Evolutionary conservation across 352 stramenopile species (phyloP).

Genomic region (Phytophthora lateralis): DNA sequence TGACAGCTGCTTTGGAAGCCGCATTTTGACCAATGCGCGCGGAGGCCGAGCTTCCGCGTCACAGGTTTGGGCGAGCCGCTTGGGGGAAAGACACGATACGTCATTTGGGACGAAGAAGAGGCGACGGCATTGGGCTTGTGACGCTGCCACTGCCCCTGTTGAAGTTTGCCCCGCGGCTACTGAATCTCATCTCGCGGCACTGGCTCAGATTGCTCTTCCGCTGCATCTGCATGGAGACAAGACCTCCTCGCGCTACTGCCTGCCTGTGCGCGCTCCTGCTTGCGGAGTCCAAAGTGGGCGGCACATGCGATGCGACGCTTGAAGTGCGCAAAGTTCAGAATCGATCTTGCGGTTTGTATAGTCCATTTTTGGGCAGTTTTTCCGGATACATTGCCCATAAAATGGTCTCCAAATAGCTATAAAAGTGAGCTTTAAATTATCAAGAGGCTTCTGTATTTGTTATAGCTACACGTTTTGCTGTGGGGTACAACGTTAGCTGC

Average conservation of each 20-base stretch:
- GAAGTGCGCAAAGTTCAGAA: conserved; percentile 22
- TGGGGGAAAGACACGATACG: conserved; percentile 24
- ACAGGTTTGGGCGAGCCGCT: conserved; percentile 16
- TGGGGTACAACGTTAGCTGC: not conserved
- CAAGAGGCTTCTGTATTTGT: conserved; percentile 3
- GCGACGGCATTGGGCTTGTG: conserved; percentile 18
- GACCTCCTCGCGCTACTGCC: not conserved
- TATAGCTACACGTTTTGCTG: not conserved
- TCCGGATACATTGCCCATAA: not conserved
- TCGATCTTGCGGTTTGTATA: conserved; percentile 12
- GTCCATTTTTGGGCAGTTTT: not conserved
- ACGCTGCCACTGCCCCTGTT: conserved; percentile 6
- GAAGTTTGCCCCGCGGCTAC: conserved; percentile 10
- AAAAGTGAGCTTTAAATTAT: conserved; percentile 6
- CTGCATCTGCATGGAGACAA: not conserved
- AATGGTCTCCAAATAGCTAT: not conserved
- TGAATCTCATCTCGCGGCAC: not conserved
- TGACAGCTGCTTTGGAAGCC: not conserved
- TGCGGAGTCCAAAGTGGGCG: conserved; percentile 5
- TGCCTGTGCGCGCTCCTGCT: no score
- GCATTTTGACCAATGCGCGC: conserved; percentile 10
- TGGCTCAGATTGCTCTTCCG: not conserved
- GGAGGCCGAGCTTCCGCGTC: conserved; percentile 7
- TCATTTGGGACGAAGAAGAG: conserved; percentile 19
- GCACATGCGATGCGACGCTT: conserved; percentile 17